Percentiles rank a stretch among this genome's conserved stretches.
These are phyloP conservation scores for Fistulinella prunicolor DNA, from an alignment of 768 basidiomycete genomes.

Conservation along the genomic window DNA sequence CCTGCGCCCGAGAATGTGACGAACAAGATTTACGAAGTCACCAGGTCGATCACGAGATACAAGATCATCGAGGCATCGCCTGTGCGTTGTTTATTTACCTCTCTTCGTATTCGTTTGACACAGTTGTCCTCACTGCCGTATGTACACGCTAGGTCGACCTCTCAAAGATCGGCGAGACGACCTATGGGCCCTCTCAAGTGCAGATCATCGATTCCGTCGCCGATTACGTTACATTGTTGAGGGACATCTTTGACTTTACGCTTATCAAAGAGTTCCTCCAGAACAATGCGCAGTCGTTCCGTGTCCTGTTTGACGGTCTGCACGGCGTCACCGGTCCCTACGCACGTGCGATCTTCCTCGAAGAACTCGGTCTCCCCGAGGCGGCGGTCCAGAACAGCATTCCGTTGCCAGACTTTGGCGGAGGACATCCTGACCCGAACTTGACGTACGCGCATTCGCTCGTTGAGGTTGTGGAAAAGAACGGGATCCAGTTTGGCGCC, in stretches of 20 bases:
- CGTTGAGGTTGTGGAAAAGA: slow-evolving; percentile 86
- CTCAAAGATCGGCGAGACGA: slow-evolving; percentile 72
- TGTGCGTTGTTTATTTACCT: slow-evolving; percentile 44
- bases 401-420: slow-evolving; percentile 94
- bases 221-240: slow-evolving; percentile 81
- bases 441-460: slow-evolving; percentile 94
- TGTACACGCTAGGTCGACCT: slow-evolving; percentile 71
- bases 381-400: slow-evolving; percentile 86
- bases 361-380: slow-evolving; percentile 75
- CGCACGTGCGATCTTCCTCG: slow-evolving; percentile 82
- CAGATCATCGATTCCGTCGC: slow-evolving; percentile 91
- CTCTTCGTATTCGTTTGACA: background rate
- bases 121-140: background rate
- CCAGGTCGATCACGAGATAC: slow-evolving; percentile 83
- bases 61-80: slow-evolving; percentile 75
- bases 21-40: slow-evolving; percentile 91
- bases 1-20: slow-evolving; percentile 96
- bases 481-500: slow-evolving; percentile 88
- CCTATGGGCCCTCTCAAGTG: slow-evolving; percentile 80
- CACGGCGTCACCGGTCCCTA: slow-evolving; percentile 98
- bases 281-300: slow-evolving; percentile 64
- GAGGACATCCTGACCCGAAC: slow-evolving; percentile 98
- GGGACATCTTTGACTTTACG: slow-evolving; percentile 91
- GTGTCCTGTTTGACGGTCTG: slow-evolving; percentile 92
- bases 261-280: slow-evolving; percentile 88